Evolutionary conservation across 768 basidiomycete species (phyloP), one percentile per base, ranked within the genome.

Genomic region (Daedaleopsis sinensis): DNA sequence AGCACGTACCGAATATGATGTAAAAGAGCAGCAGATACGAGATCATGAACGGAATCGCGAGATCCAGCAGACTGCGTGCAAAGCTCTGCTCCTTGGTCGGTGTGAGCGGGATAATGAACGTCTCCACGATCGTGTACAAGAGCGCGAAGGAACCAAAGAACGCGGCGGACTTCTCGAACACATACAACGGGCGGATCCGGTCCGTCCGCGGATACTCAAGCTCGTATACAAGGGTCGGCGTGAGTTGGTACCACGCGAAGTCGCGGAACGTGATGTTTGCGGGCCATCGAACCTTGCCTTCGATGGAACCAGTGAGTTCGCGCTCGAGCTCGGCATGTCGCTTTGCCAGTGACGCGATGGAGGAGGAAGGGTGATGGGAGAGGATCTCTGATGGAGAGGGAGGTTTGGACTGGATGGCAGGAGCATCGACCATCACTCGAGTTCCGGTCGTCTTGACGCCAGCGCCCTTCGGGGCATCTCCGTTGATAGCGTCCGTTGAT

Each of bases 101-200:
- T 49, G 86, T 88, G 61, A 87, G 85, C 1, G 96, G 96, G 43
- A 96, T 78, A 73, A 99, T 98, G 70, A 94, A 95, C 49, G 88
- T 91, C 72, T 98, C 97, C 24, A 94, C 94, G 55, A 96, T 86
- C n/a, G 88, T 88, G 69, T 93, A 92, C 46, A 98, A 82, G n/a
- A 98, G 81, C 0, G 89, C 91, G 76, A 99, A 98, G 0, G 96
- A 97, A 42, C 97, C 97, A 72, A 97, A 93, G 11, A 94, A 96
- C 24, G 96, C 97, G 10, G 91, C 78, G 4, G 80, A 79, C 75
- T 86, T 86, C 67, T 88, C 84, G 53, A 76, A 76, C 37, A 96
- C 81, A 68, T 95, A 95, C 10, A 93, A 69, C 1, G 93, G 93
- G 4, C 93, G 86, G 51, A 89, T 88, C 43, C 85, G 78, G 36